Conservation (phyloP, 257 asterid species). For the Catharanthus roseus region DNA sequence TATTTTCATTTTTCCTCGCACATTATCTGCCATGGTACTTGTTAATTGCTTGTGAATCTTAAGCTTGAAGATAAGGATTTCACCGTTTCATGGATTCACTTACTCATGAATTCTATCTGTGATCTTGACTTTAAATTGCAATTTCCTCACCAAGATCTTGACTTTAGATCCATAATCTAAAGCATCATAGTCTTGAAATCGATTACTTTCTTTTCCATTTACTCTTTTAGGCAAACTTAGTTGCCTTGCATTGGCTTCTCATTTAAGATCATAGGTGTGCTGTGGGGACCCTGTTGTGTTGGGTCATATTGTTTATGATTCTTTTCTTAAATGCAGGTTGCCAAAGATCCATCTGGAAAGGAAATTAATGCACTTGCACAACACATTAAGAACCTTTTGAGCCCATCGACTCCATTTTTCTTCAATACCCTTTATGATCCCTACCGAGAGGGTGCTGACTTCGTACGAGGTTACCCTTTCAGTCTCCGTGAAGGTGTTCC, state of each 20-base stretch:
- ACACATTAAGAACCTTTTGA: slow-evolving; percentile 49
- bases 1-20: neutral
- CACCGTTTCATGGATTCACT: neutral
- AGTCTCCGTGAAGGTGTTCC: slow-evolving; percentile 61
- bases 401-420: slow-evolving; percentile 54
- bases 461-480: slow-evolving; percentile 67
- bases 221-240: neutral
- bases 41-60: neutral
- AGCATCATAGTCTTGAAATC: neutral
- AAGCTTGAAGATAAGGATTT: neutral
- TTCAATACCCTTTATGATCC: slow-evolving; percentile 66
- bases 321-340: slow-evolving; percentile 34
- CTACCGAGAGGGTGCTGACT: slow-evolving; percentile 51
- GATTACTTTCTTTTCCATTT: neutral
- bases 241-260: neutral
- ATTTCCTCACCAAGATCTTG: neutral
- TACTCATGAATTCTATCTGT: neutral
- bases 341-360: slow-evolving; percentile 55
- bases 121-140: neutral
- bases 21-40: neutral
- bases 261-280: neutral
- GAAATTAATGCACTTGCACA: slow-evolving; percentile 49
- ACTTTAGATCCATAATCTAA: neutral
- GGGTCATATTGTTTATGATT: neutral
- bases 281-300: neutral